These are phyloP conservation scores for Phoma sp. DNA, from an alignment of 2,329 filamentous ascomycete species.

Conservation along the genomic window DNA sequence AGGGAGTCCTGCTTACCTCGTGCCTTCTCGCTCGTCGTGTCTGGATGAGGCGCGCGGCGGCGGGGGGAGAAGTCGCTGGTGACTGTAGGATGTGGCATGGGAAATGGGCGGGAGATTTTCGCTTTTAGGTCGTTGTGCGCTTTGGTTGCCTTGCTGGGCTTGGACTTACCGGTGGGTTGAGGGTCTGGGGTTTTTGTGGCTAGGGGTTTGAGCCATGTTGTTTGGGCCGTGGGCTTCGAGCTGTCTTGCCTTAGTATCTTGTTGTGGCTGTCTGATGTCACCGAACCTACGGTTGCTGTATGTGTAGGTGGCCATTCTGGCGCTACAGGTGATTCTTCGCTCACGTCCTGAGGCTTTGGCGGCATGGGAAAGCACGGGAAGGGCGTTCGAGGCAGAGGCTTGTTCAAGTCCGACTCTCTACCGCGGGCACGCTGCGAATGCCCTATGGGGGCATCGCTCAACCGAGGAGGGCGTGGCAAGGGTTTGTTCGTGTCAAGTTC, in stretches of 20 bases:
- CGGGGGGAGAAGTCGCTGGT: background rate
- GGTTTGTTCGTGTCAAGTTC: conserved; percentile 20
- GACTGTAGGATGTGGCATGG: conserved; percentile 7
- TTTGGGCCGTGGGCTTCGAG: background rate
- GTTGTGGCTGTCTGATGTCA: background rate
- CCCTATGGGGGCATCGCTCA: conserved; percentile 7
- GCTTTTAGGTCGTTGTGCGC: conserved; percentile 22
- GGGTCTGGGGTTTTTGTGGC: background rate
- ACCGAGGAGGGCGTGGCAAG: conserved; percentile 20
- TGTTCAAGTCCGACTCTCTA: background rate
- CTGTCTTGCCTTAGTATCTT: background rate
- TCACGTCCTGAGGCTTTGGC: background rate
- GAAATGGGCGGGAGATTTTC: conserved; percentile 31
- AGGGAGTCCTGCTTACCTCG: conserved; percentile 4
- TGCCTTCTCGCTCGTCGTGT: background rate
- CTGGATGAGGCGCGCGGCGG: background rate
- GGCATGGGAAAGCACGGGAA: background rate
- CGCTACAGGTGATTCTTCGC: background rate
- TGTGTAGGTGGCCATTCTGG: background rate
- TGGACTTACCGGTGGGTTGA: background rate
- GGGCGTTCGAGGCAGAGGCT: conserved; percentile 12
- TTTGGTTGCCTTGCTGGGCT: conserved; percentile 5
- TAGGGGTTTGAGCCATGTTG: background rate
- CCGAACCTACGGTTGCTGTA: background rate
- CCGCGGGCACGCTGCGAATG: background rate